These are phyloP conservation scores for Sclerotiophoma versabilis DNA, from an alignment of 2,329 filamentous ascomycete species.

Conservation along the genomic window DNA sequence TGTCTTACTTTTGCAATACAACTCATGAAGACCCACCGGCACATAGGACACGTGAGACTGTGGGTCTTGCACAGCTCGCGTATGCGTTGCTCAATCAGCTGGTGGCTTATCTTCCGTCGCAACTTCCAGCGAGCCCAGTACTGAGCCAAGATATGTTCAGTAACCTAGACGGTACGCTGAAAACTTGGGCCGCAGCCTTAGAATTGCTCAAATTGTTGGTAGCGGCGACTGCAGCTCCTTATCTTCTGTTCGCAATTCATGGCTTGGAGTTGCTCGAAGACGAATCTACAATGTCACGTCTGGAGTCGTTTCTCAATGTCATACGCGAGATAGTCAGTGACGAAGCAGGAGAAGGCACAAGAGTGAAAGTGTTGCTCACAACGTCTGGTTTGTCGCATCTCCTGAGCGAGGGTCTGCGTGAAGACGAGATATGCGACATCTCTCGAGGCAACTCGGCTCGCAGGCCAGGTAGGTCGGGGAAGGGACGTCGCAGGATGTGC, in stretches of 20 bases:
- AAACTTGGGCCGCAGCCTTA: background rate
- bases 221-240: background rate
- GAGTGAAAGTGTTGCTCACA: background rate
- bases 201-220: background rate
- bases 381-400: background rate
- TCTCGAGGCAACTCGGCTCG: background rate
- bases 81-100: background rate
- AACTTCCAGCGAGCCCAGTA: background rate
- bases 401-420: background rate
- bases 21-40: background rate
- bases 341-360: background rate
- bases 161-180: background rate
- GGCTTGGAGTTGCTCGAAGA: background rate
- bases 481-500: background rate
- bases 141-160: background rate
- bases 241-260: background rate
- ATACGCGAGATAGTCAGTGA: background rate
- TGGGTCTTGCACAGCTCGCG: background rate
- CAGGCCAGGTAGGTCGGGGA: background rate
- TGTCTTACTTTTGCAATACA: background rate
- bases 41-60: background rate
- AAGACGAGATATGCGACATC: background rate
- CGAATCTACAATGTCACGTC: background rate
- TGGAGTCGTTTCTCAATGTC: background rate
- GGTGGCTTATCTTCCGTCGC: background rate